These are phyloP conservation scores for Melampsora americana DNA, from an alignment of 1,284 basidiomycete genomes.

Conservation along the genomic window DNA sequence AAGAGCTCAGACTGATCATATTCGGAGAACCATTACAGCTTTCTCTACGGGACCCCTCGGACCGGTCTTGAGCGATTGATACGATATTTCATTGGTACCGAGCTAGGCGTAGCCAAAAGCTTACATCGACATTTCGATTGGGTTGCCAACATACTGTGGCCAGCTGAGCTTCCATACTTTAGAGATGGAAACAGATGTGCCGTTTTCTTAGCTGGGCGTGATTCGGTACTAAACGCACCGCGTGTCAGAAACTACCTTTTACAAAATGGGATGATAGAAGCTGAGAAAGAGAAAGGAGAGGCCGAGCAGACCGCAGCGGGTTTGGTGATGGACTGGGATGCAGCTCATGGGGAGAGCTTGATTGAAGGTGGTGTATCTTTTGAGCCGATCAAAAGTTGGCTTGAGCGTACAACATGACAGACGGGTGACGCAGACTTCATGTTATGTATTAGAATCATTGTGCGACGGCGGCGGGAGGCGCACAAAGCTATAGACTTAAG, in stretches of 20 bases:
- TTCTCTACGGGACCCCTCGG: conserved; percentile 28
- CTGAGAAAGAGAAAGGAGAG: neutral
- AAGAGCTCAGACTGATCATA: neutral
- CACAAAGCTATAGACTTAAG: too few species aligned
- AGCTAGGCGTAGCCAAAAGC: conserved; percentile 35
- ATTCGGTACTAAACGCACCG: conserved; percentile 49
- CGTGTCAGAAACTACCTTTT: conserved; percentile 49
- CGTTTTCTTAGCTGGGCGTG: conserved; percentile 50
- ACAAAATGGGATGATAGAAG: conserved; percentile 47
- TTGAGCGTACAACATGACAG: conserved; percentile 1
- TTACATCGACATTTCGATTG: conserved; percentile 40
- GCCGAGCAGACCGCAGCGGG: neutral
- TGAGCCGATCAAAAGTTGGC: conserved; percentile 28
- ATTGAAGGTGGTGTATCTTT: conserved; percentile 26
- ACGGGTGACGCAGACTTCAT: too few species aligned
- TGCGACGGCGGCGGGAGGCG: too few species aligned
- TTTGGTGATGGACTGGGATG: conserved; percentile 22
- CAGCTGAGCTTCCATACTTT: conserved; percentile 49
- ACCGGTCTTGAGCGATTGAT: conserved; percentile 37
- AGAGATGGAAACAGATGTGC: conserved; percentile 44
- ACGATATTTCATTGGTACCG: conserved; percentile 30
- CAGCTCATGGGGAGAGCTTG: conserved; percentile 37
- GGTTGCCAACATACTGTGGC: conserved; percentile 49
- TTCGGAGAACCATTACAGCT: neutral
- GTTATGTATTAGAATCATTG: too few species aligned